Conservation (phyloP, 1,139 yeast species). For the Candida mesenterica region DNA sequence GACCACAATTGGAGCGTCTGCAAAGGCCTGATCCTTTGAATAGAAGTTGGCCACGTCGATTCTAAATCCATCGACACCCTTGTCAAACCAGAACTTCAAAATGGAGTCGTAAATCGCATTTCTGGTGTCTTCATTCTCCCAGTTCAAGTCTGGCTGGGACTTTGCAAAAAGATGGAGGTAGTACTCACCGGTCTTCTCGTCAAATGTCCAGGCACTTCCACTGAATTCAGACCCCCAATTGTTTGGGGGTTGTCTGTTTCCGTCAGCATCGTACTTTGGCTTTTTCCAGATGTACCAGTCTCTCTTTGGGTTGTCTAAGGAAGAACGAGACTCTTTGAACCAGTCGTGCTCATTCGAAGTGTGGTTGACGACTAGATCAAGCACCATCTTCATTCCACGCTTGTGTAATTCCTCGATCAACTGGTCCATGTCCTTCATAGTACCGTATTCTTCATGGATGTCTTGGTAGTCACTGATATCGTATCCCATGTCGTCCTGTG, state of each 20-base stretch:
- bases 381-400: slow-evolving; percentile 50
- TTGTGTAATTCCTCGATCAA: slow-evolving; percentile 48
- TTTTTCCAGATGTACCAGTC: slow-evolving; percentile 64
- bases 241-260: slow-evolving; percentile 53
- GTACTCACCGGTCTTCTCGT: slow-evolving; percentile 51
- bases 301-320: slow-evolving; percentile 52
- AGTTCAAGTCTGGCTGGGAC: slow-evolving; percentile 58
- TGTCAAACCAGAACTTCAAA: slow-evolving; percentile 52
- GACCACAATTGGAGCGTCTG: slow-evolving; percentile 49
- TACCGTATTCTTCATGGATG: slow-evolving; percentile 53
- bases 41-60: slow-evolving; percentile 55
- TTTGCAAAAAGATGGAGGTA: slow-evolving; percentile 52
- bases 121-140: slow-evolving; percentile 55
- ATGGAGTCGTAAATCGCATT: slow-evolving; percentile 51
- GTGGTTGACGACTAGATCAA: slow-evolving; percentile 60
- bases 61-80: slow-evolving; percentile 59
- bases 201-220: slow-evolving; percentile 58
- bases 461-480: slow-evolving; percentile 55
- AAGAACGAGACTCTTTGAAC: slow-evolving; percentile 55
- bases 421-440: slow-evolving; percentile 49
- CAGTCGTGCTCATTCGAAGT: slow-evolving; percentile 55
- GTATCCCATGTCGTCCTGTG: slow-evolving; percentile 64
- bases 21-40: slow-evolving; percentile 47
- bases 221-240: slow-evolving; percentile 55
- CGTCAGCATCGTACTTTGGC: slow-evolving; percentile 44